These are phyloP conservation scores for Stagonosporopsis cucurbitacearum DNA, from an alignment of 2,329 filamentous ascomycete species.

Conservation along the genomic window DNA sequence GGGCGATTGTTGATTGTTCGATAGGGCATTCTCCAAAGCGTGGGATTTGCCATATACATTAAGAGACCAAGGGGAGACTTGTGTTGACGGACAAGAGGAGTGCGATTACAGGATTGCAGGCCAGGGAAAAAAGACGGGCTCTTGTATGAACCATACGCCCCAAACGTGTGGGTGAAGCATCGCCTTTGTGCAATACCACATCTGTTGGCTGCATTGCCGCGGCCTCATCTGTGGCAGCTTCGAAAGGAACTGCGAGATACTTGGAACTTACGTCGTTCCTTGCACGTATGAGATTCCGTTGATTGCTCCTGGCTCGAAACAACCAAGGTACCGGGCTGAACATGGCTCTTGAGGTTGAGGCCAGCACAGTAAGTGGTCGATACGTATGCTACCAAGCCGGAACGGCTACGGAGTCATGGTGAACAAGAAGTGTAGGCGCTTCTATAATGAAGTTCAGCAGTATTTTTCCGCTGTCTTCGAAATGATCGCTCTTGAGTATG, in stretches of 20 bases:
- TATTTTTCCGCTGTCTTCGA: conserved; percentile 55
- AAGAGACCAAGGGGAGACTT: not conserved
- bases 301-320: not conserved
- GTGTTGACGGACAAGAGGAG: not conserved
- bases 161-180: not conserved
- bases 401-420: conserved; percentile 56
- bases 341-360: not conserved
- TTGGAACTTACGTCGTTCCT: not conserved
- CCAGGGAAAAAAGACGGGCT: not conserved
- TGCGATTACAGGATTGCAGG: not conserved
- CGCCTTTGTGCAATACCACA: not conserved
- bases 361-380: conserved; percentile 50
- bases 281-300: not conserved
- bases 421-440: conserved; percentile 50
- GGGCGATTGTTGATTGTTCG: conserved; percentile 48
- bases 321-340: not conserved
- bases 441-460: conserved; percentile 49
- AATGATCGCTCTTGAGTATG: conserved; percentile 52
- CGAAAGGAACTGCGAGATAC: not conserved
- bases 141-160: not conserved
- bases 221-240: not conserved
- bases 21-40: conserved; percentile 45
- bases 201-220: not conserved
- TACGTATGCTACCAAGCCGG: conserved; percentile 50
- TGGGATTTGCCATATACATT: conserved; percentile 23